A percentile compares a stretch with the other conserved stretches of the same genome.
Evolutionary conservation across 179 eudicot species (phyloP).

Genomic region (Actinidia arguta): DNA sequence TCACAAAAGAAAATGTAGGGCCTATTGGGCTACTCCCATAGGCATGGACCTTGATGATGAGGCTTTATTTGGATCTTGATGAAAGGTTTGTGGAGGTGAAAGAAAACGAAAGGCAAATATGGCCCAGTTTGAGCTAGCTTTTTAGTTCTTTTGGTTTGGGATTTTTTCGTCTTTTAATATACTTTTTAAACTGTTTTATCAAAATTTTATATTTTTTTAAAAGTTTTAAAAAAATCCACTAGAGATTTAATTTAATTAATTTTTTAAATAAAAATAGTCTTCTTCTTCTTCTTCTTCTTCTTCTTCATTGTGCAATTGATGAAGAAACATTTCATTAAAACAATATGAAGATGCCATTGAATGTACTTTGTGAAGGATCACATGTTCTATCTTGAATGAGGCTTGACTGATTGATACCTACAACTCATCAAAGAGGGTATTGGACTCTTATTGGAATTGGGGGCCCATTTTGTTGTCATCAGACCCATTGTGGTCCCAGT

Average conservation of each 20-base stretch:
- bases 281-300: background rate
- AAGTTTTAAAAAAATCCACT: too few relatives aligned
- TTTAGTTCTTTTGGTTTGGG: too few relatives aligned
- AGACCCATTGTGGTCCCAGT: background rate
- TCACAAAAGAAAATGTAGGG: too few relatives aligned
- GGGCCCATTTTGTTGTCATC: background rate
- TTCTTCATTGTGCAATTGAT: background rate
- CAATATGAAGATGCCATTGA: too few relatives aligned
- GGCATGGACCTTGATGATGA: background rate
- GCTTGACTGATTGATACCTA: background rate
- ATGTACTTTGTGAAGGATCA: too few relatives aligned
- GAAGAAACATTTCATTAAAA: too few relatives aligned
- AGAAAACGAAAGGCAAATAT: background rate
- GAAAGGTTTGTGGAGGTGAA: background rate
- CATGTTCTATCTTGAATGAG: background rate
- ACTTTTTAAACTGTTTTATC: too few relatives aligned
- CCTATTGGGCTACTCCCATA: too few relatives aligned
- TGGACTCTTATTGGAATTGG: background rate
- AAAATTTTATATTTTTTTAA: too few relatives aligned
- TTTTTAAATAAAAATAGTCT: background rate
- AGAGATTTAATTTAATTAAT: background rate
- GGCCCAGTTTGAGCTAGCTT: background rate
- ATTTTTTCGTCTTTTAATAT: too few relatives aligned
- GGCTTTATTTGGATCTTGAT: background rate
- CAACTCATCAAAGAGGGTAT: background rate